Evolutionary conservation across 257 asterid genomes (phyloP).

Genomic region (Eucommia ulmoides): DNA sequence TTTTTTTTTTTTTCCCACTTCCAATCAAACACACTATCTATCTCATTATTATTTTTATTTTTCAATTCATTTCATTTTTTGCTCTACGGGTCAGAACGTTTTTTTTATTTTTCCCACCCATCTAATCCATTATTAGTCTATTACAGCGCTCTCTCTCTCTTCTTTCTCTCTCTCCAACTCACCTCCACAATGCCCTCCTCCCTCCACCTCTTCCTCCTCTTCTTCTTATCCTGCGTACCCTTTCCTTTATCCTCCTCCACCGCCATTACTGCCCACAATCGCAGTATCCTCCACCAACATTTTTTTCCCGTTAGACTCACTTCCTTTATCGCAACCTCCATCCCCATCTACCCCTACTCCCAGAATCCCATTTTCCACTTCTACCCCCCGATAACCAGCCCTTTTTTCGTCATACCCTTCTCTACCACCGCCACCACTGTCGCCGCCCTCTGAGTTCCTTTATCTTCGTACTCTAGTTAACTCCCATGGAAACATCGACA

Average conservation of each 20-base stretch:
- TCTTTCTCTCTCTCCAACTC: background rate
- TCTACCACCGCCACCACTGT: background rate
- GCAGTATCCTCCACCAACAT: background rate
- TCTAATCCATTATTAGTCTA: too few species aligned
- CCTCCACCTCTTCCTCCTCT: background rate
- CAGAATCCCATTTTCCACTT: background rate
- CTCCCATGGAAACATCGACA: conserved; percentile 38
- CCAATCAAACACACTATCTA: too few species aligned
- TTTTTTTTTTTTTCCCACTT: too few species aligned
- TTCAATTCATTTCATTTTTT: too few species aligned
- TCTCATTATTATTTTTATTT: too few species aligned
- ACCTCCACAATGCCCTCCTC: background rate
- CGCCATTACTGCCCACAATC: background rate
- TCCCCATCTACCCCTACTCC: background rate
- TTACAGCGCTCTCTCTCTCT: background rate
- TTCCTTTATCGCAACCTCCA: too few species aligned
- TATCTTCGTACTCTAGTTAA: conserved; percentile 84
- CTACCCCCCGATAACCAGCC: background rate
- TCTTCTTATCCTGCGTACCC: background rate
- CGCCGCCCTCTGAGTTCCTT: conserved; percentile 46
- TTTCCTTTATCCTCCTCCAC: background rate
- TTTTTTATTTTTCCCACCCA: too few species aligned
- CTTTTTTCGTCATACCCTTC: background rate
- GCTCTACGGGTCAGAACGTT: too few species aligned
- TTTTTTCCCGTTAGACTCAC: background rate